Percentiles rank a stretch among this genome's conserved stretches.
phyloP scores from a whole-genome alignment of 2,329 filamentous ascomycete species.

The Lachnellula hyalina region DNA sequence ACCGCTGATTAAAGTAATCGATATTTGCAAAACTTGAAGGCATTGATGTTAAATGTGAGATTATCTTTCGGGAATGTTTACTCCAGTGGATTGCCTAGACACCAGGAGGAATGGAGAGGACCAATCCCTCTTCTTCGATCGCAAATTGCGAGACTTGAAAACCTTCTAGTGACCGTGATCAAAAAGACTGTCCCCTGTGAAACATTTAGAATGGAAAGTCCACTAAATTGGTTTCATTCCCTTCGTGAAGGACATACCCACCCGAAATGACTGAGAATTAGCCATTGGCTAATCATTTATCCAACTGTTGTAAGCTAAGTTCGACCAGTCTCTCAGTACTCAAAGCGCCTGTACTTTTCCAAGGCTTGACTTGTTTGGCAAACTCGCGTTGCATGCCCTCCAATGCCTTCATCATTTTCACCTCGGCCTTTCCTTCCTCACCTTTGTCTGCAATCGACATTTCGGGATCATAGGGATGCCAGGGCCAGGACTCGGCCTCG shows the following conservation, averaged over 20 bases:
- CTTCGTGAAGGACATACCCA: background rate
- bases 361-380: background rate
- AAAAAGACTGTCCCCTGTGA: too few relatives aligned
- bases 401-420: constrained; percentile 9
- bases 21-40: background rate
- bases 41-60: background rate
- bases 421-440: constrained; percentile 6
- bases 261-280: background rate
- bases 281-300: too few relatives aligned
- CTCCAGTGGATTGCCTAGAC: too few relatives aligned
- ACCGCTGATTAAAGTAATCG: background rate
- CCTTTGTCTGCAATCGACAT: background rate
- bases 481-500: constrained; percentile 26
- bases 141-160: too few relatives aligned
- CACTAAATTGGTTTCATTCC: too few relatives aligned
- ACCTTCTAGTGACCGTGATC: too few relatives aligned
- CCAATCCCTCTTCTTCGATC: too few relatives aligned
- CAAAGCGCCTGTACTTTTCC: background rate
- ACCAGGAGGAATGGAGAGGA: too few relatives aligned
- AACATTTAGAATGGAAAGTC: too few relatives aligned
- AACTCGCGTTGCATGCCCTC: constrained; percentile 13
- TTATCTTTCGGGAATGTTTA: too few relatives aligned
- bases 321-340: background rate
- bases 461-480: constrained; percentile 12
- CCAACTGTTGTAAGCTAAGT: background rate